These are phyloP conservation scores for Oropetium thomaeum DNA, from an alignment of 176 grass and related monocot species.

Conservation along the genomic window DNA sequence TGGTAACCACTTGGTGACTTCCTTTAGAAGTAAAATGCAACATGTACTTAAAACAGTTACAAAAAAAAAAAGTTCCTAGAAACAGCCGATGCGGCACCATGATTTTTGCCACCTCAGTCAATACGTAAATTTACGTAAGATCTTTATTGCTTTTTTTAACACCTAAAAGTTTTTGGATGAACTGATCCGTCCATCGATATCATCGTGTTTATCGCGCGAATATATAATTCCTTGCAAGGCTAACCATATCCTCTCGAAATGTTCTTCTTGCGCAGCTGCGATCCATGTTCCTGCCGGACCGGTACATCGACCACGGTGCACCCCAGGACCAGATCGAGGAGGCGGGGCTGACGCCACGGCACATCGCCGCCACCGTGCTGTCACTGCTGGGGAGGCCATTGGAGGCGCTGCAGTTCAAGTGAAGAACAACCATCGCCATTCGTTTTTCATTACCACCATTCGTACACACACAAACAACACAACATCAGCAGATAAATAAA, in stretches of 20 bases:
- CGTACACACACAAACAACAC: background rate
- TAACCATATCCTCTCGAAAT: background rate
- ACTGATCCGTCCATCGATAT: background rate
- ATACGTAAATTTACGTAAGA: too few species aligned
- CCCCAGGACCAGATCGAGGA: constrained; percentile 76
- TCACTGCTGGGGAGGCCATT: constrained; percentile 68
- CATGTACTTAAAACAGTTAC: too few species aligned
- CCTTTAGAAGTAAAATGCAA: too few species aligned
- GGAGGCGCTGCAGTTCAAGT: constrained; percentile 68
- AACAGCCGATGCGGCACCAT: too few species aligned
- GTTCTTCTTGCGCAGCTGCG: constrained; percentile 69
- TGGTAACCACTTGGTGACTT: too few species aligned
- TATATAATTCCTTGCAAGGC: background rate
- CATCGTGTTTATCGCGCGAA: background rate
- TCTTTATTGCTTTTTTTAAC: too few species aligned
- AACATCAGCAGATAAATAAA: background rate
- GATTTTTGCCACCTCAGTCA: too few species aligned
- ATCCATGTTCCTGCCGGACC: constrained; percentile 84
- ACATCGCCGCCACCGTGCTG: constrained; percentile 76
- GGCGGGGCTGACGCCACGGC: constrained; percentile 74
- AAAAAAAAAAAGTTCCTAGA: too few species aligned
- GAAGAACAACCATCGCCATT: background rate
- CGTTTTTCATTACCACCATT: background rate
- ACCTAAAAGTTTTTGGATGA: background rate
- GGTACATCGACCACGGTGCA: constrained; percentile 89